Evolutionary conservation across 176 grass and related monocot species (phyloP).

Genomic region (Ananas comosus): DNA sequence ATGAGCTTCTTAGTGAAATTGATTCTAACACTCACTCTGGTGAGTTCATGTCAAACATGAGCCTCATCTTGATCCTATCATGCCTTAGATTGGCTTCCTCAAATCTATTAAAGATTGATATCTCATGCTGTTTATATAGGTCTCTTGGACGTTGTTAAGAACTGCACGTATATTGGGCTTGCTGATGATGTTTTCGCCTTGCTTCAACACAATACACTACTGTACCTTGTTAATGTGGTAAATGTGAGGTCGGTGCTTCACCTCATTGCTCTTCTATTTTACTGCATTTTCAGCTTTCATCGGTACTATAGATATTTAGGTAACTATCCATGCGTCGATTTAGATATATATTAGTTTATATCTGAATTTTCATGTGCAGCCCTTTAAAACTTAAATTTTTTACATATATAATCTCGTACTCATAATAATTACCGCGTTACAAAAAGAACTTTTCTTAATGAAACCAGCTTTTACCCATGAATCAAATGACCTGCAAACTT

Average conservation of each 20-base stretch:
- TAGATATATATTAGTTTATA: no score
- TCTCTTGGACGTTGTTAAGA: conserved; percentile 75
- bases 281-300: not conserved
- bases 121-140: conserved; percentile 41
- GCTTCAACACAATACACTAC: conserved; percentile 63
- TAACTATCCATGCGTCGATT: not conserved
- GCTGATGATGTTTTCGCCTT: conserved; percentile 76
- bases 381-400: no score
- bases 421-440: no score
- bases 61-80: not conserved
- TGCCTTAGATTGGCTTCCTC: conserved; percentile 14
- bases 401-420: no score
- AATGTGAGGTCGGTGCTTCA: conserved; percentile 54
- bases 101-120: conserved; percentile 17
- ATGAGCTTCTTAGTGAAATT: conserved; percentile 70
- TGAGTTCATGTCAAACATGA: conserved; percentile 32
- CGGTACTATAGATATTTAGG: not conserved
- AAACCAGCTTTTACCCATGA: no score
- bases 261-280: not conserved
- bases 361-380: no score
- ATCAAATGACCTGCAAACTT: no score
- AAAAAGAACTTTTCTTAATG: no score
- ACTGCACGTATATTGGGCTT: conserved; percentile 90
- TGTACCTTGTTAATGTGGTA: conserved; percentile 90
- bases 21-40: conserved; percentile 60